Evolutionary conservation across 352 stramenopile species (phyloP).

Genomic region (Globisporangium polare): DNA sequence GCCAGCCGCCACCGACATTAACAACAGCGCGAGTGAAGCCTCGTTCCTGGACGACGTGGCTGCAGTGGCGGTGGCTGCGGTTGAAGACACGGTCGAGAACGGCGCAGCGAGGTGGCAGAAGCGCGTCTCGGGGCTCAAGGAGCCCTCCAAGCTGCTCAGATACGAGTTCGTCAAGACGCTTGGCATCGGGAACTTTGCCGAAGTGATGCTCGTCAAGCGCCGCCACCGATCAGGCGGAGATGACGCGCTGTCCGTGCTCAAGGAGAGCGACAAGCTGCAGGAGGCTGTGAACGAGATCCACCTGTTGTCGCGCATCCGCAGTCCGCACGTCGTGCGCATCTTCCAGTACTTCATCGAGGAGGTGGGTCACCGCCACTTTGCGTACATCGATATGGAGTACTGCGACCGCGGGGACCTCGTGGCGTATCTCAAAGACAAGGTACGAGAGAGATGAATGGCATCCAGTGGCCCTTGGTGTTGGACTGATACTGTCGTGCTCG

Average conservation of each 20-base stretch:
- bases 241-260: conserved; percentile 49
- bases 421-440: conserved; percentile 32
- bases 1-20: not conserved
- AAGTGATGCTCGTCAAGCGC: conserved; percentile 67
- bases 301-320: conserved; percentile 52
- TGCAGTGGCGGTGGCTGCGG: not conserved
- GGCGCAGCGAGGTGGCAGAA: conserved; percentile 49
- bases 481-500: not conserved
- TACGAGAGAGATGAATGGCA: conserved; percentile 6
- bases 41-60: conserved; percentile 1
- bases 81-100: conserved; percentile 27
- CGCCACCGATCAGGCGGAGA: conserved; percentile 17
- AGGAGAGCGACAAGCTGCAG: conserved; percentile 78
- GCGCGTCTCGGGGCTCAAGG: conserved; percentile 35
- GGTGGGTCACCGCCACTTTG: conserved; percentile 69
- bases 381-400: conserved; percentile 84
- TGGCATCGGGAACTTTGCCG: conserved; percentile 67
- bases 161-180: conserved; percentile 64
- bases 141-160: conserved; percentile 58
- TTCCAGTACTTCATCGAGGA: conserved; percentile 75
- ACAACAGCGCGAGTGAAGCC: conserved; percentile 15
- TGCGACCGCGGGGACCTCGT: conserved; percentile 60
- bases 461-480: not conserved
- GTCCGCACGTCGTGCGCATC: conserved; percentile 67
- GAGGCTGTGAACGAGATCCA: conserved; percentile 78